These are phyloP conservation scores for Fusarium sp. DNA, from an alignment of 2,329 filamentous ascomycete species.

Conservation along the genomic window DNA sequence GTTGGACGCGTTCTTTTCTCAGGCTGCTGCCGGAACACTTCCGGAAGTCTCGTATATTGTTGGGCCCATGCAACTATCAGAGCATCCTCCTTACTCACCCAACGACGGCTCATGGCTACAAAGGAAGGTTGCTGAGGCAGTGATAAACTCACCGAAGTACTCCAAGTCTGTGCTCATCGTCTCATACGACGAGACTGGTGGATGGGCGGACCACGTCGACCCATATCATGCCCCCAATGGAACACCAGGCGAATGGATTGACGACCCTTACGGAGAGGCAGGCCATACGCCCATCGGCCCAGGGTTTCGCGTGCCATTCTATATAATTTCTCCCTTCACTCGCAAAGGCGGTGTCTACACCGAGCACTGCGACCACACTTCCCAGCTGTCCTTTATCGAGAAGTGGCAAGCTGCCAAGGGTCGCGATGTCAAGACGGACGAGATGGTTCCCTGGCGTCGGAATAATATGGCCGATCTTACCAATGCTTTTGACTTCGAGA, in stretches of 20 bases:
- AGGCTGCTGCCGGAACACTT: not conserved
- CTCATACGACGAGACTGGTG: slow-evolving; percentile 15
- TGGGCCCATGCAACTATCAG: slow-evolving; percentile 9
- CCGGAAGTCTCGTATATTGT: slow-evolving; percentile 21
- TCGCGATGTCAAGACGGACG: not conserved
- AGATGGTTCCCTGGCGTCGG: slow-evolving; percentile 12
- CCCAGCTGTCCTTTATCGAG: not conserved
- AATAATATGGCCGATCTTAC: slow-evolving; percentile 18
- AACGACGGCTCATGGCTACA: slow-evolving; percentile 16
- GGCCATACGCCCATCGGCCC: not conserved
- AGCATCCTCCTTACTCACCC: slow-evolving; percentile 9
- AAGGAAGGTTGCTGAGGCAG: slow-evolving; percentile 2
- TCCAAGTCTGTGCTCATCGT: not conserved
- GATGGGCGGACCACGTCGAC: slow-evolving; percentile 6
- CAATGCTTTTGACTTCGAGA: slow-evolving; percentile 17
- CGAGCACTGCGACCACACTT: slow-evolving; percentile 13
- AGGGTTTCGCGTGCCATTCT: slow-evolving; percentile 8
- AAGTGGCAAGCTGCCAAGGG: slow-evolving; percentile 22
- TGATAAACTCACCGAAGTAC: slow-evolving; percentile 19
- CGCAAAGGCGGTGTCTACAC: slow-evolving; percentile 16
- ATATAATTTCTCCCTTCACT: slow-evolving; percentile 12
- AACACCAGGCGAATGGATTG: slow-evolving; percentile 13
- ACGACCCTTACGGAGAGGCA: slow-evolving; percentile 6
- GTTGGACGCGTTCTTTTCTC: not conserved
- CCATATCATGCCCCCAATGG: not conserved